A percentile compares a stretch with the other conserved stretches of the same genome.
phyloP scores from a whole-genome alignment of 306 rosid species.

The Gastrolobium villosum region DNA sequence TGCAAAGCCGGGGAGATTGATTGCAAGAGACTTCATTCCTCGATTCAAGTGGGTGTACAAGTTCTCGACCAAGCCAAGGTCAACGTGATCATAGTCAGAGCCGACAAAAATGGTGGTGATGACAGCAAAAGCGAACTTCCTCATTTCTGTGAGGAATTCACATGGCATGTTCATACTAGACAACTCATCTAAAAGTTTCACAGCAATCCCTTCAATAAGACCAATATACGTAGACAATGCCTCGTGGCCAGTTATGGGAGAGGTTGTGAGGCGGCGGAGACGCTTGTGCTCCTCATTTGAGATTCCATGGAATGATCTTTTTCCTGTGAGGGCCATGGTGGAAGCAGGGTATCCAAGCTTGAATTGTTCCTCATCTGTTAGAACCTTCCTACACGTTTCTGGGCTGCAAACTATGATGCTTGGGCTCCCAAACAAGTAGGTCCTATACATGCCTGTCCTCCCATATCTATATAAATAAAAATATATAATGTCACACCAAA shows the following conservation, averaged over 20 bases:
- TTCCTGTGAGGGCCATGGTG: conserved; percentile 49
- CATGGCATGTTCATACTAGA: conserved; percentile 41
- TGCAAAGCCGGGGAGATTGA: conserved; percentile 78
- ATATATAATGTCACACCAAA: not conserved
- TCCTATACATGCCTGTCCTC: conserved; percentile 52
- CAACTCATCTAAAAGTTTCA: conserved; percentile 52
- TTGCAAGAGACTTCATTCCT: conserved; percentile 71
- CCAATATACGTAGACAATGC: conserved; percentile 59
- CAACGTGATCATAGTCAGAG: conserved; percentile 42
- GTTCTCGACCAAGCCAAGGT: conserved; percentile 53
- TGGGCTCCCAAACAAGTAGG: conserved; percentile 50
- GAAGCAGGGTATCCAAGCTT: conserved; percentile 58
- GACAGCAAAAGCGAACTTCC: conserved; percentile 67
- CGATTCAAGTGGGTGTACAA: conserved; percentile 57
- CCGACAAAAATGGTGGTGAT: conserved; percentile 70
- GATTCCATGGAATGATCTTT: conserved; percentile 59
- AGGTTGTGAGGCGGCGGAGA: conserved; percentile 67
- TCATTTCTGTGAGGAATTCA: conserved; percentile 67
- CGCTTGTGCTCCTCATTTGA: conserved; percentile 68
- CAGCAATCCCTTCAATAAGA: conserved; percentile 52
- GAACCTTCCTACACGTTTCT: conserved; percentile 54
- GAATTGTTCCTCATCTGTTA: conserved; percentile 48
- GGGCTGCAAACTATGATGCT: conserved; percentile 59
- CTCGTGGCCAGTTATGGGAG: conserved; percentile 70
- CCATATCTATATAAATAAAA: conserved; percentile 45